These are phyloP conservation scores for Apiotrichum gamsii DNA, from an alignment of 1,284 basidiomycete genomes.

Conservation along the genomic window DNA sequence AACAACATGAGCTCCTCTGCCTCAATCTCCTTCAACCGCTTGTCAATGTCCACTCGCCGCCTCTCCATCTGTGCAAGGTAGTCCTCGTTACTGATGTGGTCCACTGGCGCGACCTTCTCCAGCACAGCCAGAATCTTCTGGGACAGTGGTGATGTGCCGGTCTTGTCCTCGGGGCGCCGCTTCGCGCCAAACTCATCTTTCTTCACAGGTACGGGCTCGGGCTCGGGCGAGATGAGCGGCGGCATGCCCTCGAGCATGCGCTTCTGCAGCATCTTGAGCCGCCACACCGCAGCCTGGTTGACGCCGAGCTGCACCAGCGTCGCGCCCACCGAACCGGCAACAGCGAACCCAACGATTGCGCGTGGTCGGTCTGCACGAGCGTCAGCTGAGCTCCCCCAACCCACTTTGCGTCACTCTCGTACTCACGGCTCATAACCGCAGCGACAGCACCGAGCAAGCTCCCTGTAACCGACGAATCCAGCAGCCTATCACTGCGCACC, in stretches of 20 bases:
- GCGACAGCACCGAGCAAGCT: no score
- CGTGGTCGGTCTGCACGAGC: slow-evolving; percentile 26
- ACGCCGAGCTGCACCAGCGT: slow-evolving; percentile 26
- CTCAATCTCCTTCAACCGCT: slow-evolving; percentile 33
- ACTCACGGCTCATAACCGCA: no score
- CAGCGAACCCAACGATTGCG: slow-evolving; percentile 26
- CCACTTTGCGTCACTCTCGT: no score
- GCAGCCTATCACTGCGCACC: slow-evolving; percentile 29
- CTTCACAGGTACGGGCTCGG: not conserved
- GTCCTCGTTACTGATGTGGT: slow-evolving; percentile 37
- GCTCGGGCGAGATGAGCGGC: not conserved
- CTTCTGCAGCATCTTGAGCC: slow-evolving; percentile 28
- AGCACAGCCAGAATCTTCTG: slow-evolving; percentile 28
- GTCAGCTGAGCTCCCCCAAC: slow-evolving; percentile 1
- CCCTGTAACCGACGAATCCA: slow-evolving; percentile 28
- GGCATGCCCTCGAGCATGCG: not conserved
- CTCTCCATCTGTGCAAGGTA: slow-evolving; percentile 32
- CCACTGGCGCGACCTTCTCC: slow-evolving; percentile 31
- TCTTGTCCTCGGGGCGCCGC: not conserved
- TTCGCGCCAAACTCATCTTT: no score
- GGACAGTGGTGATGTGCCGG: slow-evolving; percentile 23
- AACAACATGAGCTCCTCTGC: slow-evolving; percentile 35
- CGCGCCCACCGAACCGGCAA: slow-evolving; percentile 36
- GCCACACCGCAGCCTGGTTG: slow-evolving; percentile 30
- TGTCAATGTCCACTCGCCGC: slow-evolving; percentile 28